These are phyloP conservation scores for Opeltia flavorubescens DNA, from an alignment of 495 filamentous ascomycete species.

Conservation along the genomic window DNA sequence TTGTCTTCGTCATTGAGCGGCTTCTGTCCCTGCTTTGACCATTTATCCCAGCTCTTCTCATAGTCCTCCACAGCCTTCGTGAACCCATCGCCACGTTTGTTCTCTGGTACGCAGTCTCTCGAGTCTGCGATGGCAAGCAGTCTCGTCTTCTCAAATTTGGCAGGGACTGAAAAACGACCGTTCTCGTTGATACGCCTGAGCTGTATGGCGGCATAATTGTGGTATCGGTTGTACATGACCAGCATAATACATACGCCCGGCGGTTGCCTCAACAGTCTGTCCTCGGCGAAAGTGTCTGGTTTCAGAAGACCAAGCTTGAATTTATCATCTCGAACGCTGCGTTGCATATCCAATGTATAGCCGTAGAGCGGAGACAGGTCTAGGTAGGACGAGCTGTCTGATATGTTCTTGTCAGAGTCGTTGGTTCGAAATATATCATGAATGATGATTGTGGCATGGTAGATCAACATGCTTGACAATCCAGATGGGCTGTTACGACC, in stretches of 20 bases:
- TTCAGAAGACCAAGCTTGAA: slow-evolving; percentile 61
- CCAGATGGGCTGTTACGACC: slow-evolving; percentile 37
- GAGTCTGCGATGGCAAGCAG: too few relatives aligned
- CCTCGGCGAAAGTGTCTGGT: slow-evolving; percentile 58
- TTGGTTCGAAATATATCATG: slow-evolving; percentile 40
- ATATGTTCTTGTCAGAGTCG: slow-evolving; percentile 36
- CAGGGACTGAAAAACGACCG: slow-evolving; percentile 24
- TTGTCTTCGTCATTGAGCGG: too few relatives aligned
- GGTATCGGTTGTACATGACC: slow-evolving; percentile 35
- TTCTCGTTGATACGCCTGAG: slow-evolving; percentile 37
- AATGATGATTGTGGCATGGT: slow-evolving; percentile 67
- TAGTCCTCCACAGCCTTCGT: too few relatives aligned
- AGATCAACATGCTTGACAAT: slow-evolving; percentile 62
- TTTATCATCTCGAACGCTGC: slow-evolving; percentile 46
- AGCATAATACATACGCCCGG: slow-evolving; percentile 54
- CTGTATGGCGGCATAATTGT: slow-evolving; percentile 30
- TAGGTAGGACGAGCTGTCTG: slow-evolving; percentile 60
- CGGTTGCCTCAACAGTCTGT: slow-evolving; percentile 52
- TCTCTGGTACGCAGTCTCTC: too few relatives aligned
- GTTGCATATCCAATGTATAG: slow-evolving; percentile 48
- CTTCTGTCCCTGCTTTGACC: too few relatives aligned
- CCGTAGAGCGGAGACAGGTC: slow-evolving; percentile 68
- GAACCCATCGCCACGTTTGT: too few relatives aligned
- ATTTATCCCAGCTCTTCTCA: too few relatives aligned
- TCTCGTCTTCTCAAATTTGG: too few relatives aligned